phyloP scores from a whole-genome alignment of 805 yeast genomes.

The Pichia cabralensis region DNA sequence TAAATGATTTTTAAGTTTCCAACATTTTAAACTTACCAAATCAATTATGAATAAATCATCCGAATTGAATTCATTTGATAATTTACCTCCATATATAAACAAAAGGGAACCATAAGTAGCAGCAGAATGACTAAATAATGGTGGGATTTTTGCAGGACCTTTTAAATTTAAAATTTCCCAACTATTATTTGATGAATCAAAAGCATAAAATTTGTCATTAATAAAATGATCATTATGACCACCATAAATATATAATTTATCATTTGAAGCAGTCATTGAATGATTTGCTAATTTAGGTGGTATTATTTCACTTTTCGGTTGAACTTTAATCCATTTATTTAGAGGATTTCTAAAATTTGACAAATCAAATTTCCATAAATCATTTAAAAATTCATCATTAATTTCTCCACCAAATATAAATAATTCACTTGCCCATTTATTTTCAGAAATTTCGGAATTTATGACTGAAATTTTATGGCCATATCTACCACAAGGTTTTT shows the following conservation, averaged over 20 bases:
- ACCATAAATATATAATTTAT: constrained; percentile 80
- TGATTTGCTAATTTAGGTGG: constrained; percentile 91
- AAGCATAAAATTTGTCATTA: constrained; percentile 70
- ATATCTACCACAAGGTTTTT: constrained; percentile 83
- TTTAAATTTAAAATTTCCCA: constrained; percentile 67
- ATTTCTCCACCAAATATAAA: constrained; percentile 94
- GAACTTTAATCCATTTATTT: constrained; percentile 74
- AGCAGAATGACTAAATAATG: constrained; percentile 88
- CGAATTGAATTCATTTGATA: constrained; percentile 57
- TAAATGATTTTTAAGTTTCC: constrained; percentile 33
- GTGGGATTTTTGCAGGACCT: constrained; percentile 61
- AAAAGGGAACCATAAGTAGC: constrained; percentile 67
- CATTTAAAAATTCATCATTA: constrained; percentile 70
- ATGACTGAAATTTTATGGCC: constrained; percentile 87
- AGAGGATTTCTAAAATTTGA: constrained; percentile 75
- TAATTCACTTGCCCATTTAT: constrained; percentile 38
- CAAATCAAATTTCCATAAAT: constrained; percentile 77
- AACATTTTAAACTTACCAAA: constrained; percentile 64
- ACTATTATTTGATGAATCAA: constrained; percentile 53
- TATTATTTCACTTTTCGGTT: constrained; percentile 30
- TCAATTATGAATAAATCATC: constrained; percentile 67
- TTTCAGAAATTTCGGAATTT: constrained; percentile 38
- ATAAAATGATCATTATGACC: constrained; percentile 68
- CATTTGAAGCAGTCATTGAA: constrained; percentile 71
- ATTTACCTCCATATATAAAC: constrained; percentile 87